Evolutionary conservation across 1,284 basidiomycete genomes (phyloP).

Genomic region (Naganishia liquefaciens): DNA sequence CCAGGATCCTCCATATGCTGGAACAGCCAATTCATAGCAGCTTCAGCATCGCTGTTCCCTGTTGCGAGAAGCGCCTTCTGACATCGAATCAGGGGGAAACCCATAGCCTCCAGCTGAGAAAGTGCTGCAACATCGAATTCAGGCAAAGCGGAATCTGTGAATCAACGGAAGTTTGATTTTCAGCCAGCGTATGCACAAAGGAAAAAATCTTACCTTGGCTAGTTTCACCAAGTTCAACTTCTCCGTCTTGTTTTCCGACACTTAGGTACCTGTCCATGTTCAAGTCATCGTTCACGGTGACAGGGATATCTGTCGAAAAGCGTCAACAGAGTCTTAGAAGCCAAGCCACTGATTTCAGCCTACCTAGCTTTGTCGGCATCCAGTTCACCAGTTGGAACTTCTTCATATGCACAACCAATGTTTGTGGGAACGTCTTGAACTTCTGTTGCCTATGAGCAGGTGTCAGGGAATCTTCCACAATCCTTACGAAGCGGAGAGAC

Average conservation of each 20-base stretch:
- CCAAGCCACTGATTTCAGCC: constrained; percentile 40
- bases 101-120: constrained; percentile 78
- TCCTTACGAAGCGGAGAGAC: constrained; percentile 38
- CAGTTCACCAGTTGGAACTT: constrained; percentile 96
- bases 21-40: constrained; percentile 95
- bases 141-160: constrained; percentile 52
- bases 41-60: constrained; percentile 73
- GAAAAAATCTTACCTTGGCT: constrained; percentile 50
- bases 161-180: not conserved
- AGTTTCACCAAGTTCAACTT: constrained; percentile 70
- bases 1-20: constrained; percentile 92
- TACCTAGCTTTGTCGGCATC: constrained; percentile 93
- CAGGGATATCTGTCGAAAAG: constrained; percentile 71
- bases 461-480: not conserved
- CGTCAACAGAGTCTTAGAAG: not conserved
- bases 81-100: constrained; percentile 77
- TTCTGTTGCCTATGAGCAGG: constrained; percentile 62
- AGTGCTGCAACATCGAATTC: constrained; percentile 73
- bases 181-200: constrained; percentile 33
- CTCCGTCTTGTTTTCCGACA: constrained; percentile 70
- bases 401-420: constrained; percentile 83
- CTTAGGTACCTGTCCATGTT: constrained; percentile 71
- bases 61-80: constrained; percentile 89
- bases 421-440: constrained; percentile 84
- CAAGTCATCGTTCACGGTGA: constrained; percentile 68